Evolutionary conservation across 73 alveolate species (phyloP).

Genomic region (Blepharisma stoltei): DNA sequence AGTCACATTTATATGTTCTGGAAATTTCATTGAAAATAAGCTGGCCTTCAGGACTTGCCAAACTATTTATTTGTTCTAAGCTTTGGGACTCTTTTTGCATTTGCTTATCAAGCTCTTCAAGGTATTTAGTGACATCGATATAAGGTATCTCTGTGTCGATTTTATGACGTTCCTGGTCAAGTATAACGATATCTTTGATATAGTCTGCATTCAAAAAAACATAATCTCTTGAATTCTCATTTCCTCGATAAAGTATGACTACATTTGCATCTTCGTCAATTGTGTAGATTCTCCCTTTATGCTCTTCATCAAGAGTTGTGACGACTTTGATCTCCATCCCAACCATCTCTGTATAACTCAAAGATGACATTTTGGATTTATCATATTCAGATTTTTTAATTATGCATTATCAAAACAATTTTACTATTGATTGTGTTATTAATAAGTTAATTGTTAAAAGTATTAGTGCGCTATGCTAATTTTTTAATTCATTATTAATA

Average conservation of each 20-base stretch:
- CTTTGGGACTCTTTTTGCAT: background rate
- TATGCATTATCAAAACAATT: too few species aligned
- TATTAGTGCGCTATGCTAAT: too few species aligned
- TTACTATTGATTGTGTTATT: too few species aligned
- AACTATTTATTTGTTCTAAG: background rate
- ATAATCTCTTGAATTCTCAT: background rate
- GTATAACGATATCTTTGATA: constrained; percentile 1
- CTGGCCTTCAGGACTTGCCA: background rate
- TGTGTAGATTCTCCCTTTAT: constrained; percentile 19
- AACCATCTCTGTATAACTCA: background rate
- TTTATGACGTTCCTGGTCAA: background rate
- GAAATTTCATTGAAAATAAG: constrained; percentile 6
- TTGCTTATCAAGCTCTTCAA: constrained; percentile 11
- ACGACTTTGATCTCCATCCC: constrained; percentile 26
- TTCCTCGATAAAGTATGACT: background rate
- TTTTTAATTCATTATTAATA: too few species aligned
- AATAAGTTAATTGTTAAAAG: too few species aligned
- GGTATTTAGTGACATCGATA: background rate
- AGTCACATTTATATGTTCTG: constrained; percentile 10
- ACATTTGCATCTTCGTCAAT: constrained; percentile 6
- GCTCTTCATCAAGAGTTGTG: background rate
- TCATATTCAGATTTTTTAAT: too few species aligned
- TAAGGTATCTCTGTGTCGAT: constrained; percentile 5
- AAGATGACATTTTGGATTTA: too few species aligned
- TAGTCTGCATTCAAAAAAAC: background rate